Conservation (phyloP, 805 yeast genomes). For the Sugiyamaella boreocaroliniensis region DNA sequence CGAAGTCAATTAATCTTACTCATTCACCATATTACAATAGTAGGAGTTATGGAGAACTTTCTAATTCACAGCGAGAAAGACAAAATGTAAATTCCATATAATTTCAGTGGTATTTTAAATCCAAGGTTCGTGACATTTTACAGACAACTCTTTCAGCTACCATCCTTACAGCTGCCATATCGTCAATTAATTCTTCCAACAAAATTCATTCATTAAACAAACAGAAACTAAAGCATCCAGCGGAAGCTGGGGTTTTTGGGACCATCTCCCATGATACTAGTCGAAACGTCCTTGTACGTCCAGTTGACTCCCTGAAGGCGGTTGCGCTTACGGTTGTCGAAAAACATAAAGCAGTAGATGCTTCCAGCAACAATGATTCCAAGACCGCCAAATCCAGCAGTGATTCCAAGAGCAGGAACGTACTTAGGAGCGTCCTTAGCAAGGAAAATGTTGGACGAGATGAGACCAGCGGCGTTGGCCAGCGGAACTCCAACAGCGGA, state of each 20-base stretch:
- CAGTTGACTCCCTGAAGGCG: slow-evolving; percentile 16
- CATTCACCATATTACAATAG: too few relatives aligned
- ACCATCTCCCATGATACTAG: slow-evolving; percentile 39
- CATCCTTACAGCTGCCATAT: too few relatives aligned
- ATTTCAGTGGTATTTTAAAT: too few relatives aligned
- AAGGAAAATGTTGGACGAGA: slow-evolving; percentile 46
- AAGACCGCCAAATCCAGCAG: slow-evolving; percentile 42
- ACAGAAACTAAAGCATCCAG: slow-evolving; percentile 38
- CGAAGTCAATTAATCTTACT: too few relatives aligned
- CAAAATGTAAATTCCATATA: too few relatives aligned
- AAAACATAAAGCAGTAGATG: slow-evolving; percentile 35
- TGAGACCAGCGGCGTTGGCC: slow-evolving; percentile 52
- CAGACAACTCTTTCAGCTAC: too few relatives aligned
- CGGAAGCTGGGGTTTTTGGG: slow-evolving; percentile 40
- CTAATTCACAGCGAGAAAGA: too few relatives aligned
- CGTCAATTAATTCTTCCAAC: background rate
- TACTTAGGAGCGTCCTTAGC: slow-evolving; percentile 48
- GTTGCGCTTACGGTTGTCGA: slow-evolving; percentile 36
- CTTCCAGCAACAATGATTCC: slow-evolving; percentile 32
- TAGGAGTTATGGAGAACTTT: too few relatives aligned
- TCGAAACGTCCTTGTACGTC: slow-evolving; percentile 22
- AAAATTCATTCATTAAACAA: background rate
- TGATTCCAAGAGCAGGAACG: slow-evolving; percentile 43
- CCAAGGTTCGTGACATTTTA: too few relatives aligned
- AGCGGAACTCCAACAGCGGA: slow-evolving; percentile 48